Conservation (phyloP, 2,329 filamentous ascomycete species). For the Endoconidiophora polonica region DNA sequence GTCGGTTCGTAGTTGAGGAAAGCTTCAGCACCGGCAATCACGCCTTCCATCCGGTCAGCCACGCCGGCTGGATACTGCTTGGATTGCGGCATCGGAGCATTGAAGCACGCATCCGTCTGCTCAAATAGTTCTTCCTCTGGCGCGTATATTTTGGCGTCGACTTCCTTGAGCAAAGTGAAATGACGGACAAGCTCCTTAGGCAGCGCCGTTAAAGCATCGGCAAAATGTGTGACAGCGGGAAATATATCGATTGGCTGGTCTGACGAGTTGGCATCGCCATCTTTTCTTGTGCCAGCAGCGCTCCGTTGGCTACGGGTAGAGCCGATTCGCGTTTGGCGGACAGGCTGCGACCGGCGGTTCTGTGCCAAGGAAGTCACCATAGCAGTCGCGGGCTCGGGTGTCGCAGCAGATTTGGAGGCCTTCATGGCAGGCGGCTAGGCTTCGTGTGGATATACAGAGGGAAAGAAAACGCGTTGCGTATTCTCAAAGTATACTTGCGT, state of each 20-base stretch:
- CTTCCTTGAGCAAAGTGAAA: conserved; percentile 90
- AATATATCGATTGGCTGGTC: conserved; percentile 50
- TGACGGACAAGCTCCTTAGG: conserved; percentile 91
- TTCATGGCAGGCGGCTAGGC: conserved; percentile 28
- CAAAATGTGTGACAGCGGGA: conserved; percentile 57
- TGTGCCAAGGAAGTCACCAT: conserved; percentile 18
- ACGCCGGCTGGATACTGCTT: conserved; percentile 3
- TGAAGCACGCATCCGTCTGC: conserved; percentile 49
- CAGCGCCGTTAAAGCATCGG: conserved; percentile 78
- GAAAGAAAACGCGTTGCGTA: no score
- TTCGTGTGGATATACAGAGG: no score
- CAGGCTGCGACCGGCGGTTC: conserved; percentile 44
- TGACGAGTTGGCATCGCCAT: conserved; percentile 26
- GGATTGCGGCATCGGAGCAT: conserved; percentile 20
- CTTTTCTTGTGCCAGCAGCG: conserved; percentile 24
- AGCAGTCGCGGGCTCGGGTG: conserved; percentile 4
- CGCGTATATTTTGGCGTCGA: conserved; percentile 88
- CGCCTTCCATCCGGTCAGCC: not conserved
- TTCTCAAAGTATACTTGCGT: no score
- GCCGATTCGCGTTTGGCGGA: conserved; percentile 49
- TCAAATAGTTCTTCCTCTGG: conserved; percentile 70
- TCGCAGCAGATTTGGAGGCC: conserved; percentile 30
- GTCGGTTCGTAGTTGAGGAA: conserved; percentile 7
- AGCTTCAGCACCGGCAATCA: conserved; percentile 10
- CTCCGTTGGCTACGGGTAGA: conserved; percentile 33